These are phyloP conservation scores for Fragosphaeria purpurea DNA, from an alignment of 2,329 filamentous ascomycete species.

Conservation along the genomic window DNA sequence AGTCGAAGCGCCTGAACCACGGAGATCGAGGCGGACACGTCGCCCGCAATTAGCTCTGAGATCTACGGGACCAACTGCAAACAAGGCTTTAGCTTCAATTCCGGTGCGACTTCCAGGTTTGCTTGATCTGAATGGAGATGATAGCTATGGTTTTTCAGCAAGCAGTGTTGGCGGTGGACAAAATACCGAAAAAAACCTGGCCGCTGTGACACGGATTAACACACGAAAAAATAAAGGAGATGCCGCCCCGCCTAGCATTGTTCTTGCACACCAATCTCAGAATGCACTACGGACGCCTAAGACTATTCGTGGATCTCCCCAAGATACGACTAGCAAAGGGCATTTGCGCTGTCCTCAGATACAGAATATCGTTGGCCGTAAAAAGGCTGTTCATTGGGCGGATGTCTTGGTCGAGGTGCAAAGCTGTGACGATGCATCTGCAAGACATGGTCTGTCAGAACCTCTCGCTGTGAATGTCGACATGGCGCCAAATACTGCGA, in stretches of 20 bases:
- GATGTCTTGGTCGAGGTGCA: constrained; percentile 21
- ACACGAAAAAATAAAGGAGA: constrained; percentile 35
- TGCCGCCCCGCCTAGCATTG: constrained; percentile 22
- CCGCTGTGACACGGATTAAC: constrained; percentile 31
- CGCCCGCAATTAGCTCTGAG: constrained; percentile 16
- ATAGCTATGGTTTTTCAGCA: constrained; percentile 9
- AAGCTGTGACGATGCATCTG: constrained; percentile 1
- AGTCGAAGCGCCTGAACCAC: background rate
- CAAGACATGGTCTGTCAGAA: too few relatives aligned
- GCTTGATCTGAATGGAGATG: constrained; percentile 17
- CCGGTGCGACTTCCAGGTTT: constrained; percentile 23
- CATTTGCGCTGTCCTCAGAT: background rate
- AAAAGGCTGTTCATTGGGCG: constrained; percentile 25
- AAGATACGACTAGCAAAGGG: constrained; percentile 5
- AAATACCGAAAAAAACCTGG: constrained; percentile 31
- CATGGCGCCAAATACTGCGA: too few relatives aligned
- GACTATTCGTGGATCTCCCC: constrained; percentile 18
- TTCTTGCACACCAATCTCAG: constrained; percentile 20
- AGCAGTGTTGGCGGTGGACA: constrained; percentile 17
- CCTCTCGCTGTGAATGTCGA: too few relatives aligned
- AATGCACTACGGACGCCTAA: constrained; percentile 18
- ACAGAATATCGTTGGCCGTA: too few relatives aligned
- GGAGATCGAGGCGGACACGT: constrained; percentile 12
- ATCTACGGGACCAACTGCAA: constrained; percentile 17
- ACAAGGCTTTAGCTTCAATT: constrained; percentile 20